These are phyloP conservation scores for Cynanchum wilfordii DNA, from an alignment of 257 asterid species.

Conservation along the genomic window DNA sequence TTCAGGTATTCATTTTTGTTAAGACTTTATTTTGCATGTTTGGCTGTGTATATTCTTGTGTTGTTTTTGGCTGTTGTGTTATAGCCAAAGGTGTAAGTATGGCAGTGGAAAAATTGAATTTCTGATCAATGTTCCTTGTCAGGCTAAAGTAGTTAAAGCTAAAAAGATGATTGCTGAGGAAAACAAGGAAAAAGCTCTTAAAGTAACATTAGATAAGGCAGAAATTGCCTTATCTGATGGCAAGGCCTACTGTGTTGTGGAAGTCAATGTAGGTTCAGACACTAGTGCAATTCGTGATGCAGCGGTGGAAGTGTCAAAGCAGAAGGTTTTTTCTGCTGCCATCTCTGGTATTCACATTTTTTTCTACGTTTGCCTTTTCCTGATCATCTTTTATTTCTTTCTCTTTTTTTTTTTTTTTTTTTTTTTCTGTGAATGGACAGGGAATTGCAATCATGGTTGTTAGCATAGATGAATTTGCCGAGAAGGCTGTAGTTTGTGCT, in stretches of 20 bases:
- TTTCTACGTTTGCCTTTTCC: background rate
- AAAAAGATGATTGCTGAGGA: slow-evolving; percentile 85
- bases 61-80: background rate
- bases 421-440: slow-evolving; percentile 28
- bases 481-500: slow-evolving; percentile 91
- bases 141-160: slow-evolving; percentile 76
- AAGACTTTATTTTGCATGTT: background rate
- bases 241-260: slow-evolving; percentile 65
- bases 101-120: slow-evolving; percentile 5
- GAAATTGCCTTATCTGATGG: slow-evolving; percentile 71
- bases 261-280: slow-evolving; percentile 78
- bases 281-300: slow-evolving; percentile 98
- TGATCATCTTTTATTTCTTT: background rate
- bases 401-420: no score
- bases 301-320: slow-evolving; percentile 85
- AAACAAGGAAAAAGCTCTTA: slow-evolving; percentile 69
- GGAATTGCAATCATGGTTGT: slow-evolving; percentile 82
- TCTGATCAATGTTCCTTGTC: slow-evolving; percentile 20
- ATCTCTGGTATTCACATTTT: background rate
- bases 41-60: background rate
- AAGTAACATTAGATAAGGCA: slow-evolving; percentile 56
- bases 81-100: background rate
- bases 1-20: slow-evolving; percentile 52
- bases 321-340: slow-evolving; percentile 49
- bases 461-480: slow-evolving; percentile 60